A percentile compares a stretch with the other conserved stretches of the same genome.
phyloP scores from a whole-genome alignment of 208 protist species.

The Phytomonas francai region DNA sequence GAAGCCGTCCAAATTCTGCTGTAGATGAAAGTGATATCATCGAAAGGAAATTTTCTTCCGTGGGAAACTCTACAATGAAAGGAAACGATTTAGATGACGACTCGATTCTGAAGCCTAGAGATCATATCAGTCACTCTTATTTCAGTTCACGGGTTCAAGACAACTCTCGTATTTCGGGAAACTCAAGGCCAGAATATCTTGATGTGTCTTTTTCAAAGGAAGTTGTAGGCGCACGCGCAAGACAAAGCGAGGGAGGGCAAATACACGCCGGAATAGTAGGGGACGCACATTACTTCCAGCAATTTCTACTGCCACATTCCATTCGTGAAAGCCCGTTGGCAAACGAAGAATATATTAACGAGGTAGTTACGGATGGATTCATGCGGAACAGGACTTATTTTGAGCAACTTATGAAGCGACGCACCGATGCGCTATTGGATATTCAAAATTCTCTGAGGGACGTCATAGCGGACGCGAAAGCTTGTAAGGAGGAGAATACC shows the following conservation, averaged over 20 bases:
- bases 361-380: slow-evolving; percentile 14
- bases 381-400: slow-evolving; percentile 85
- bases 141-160: neutral
- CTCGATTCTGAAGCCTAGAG: neutral
- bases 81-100: neutral
- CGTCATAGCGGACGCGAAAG: slow-evolving; percentile 41
- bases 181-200: neutral
- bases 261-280: neutral
- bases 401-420: slow-evolving; percentile 66
- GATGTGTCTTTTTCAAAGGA: neutral
- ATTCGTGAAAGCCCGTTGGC: neutral
- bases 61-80: neutral
- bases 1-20: neutral
- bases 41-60: neutral
- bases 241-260: neutral
- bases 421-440: slow-evolving; percentile 42
- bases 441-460: slow-evolving; percentile 60
- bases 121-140: neutral
- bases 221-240: neutral
- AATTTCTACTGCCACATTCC: neutral
- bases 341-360: neutral
- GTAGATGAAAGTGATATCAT: neutral
- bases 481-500: slow-evolving; percentile 60
- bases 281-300: neutral
- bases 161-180: neutral